Percentiles rank a stretch among this genome's conserved stretches.
phyloP scores from a whole-genome alignment of 805 yeast genomes.

The Yamadazyma tumulicola region DNA sequence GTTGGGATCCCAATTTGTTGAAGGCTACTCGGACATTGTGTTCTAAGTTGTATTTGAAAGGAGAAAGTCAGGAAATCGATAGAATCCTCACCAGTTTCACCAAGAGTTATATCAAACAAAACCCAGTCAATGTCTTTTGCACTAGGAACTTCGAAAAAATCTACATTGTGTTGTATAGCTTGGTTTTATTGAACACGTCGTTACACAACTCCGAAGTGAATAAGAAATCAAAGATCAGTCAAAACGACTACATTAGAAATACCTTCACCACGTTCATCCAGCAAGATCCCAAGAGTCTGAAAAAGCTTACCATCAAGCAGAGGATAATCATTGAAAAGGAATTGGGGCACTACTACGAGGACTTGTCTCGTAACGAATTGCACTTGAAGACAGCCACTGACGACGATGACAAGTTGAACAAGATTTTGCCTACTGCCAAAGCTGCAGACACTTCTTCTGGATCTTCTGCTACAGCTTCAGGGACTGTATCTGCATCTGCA shows the following conservation, averaged over 20 bases:
- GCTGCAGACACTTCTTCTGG: background rate
- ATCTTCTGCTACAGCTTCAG: background rate
- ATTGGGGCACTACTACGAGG: slow-evolving; percentile 43
- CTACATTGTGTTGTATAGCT: slow-evolving; percentile 68
- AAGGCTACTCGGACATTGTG: slow-evolving; percentile 59
- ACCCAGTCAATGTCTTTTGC: slow-evolving; percentile 46
- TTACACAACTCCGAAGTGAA: slow-evolving; percentile 53
- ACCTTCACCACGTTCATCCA: slow-evolving; percentile 40
- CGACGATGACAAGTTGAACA: slow-evolving; percentile 1
- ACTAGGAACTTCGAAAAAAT: slow-evolving; percentile 51
- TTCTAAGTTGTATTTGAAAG: slow-evolving; percentile 64
- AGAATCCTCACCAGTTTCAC: slow-evolving; percentile 68
- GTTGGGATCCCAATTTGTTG: slow-evolving; percentile 50
- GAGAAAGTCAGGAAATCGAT: slow-evolving; percentile 81
- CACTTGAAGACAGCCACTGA: slow-evolving; percentile 27
- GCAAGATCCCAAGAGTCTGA: slow-evolving; percentile 23
- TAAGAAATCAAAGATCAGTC: slow-evolving; percentile 36
- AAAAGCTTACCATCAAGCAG: slow-evolving; percentile 32
- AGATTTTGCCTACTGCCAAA: background rate
- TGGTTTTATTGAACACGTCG: slow-evolving; percentile 74
- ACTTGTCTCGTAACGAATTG: slow-evolving; percentile 35
- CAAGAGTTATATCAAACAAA: slow-evolving; percentile 54
- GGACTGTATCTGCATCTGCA: background rate
- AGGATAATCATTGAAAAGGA: slow-evolving; percentile 44
- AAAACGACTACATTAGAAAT: slow-evolving; percentile 39